A percentile compares a stretch with the other conserved stretches of the same genome.
These are phyloP conservation scores for Delonix regia DNA, from an alignment of 306 rosid genomes.

Conservation along the genomic window DNA sequence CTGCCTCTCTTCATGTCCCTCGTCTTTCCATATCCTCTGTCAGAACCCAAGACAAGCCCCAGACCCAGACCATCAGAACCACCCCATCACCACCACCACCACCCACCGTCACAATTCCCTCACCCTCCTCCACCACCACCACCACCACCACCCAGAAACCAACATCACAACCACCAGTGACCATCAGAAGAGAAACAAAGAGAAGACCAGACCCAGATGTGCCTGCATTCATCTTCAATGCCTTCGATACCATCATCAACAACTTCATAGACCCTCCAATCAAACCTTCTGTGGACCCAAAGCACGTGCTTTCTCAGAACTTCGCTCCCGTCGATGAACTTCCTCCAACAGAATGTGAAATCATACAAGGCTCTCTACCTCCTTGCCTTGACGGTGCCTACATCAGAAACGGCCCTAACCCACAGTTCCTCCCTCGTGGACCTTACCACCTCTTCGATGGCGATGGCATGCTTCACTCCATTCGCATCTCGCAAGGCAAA, in stretches of 20 bases:
- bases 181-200: background rate
- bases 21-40: conserved; percentile 37
- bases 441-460: conserved; percentile 96
- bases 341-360: conserved; percentile 71
- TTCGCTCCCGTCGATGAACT: conserved; percentile 80
- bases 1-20: conserved; percentile 18
- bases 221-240: conserved; percentile 49
- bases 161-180: background rate
- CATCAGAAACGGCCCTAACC: conserved; percentile 92
- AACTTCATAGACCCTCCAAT: conserved; percentile 81
- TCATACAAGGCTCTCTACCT: conserved; percentile 59
- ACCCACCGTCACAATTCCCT: background rate
- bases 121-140: conserved; percentile 26
- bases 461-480: conserved; percentile 89
- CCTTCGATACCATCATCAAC: conserved; percentile 72
- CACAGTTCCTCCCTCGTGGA: conserved; percentile 87
- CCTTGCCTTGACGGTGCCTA: conserved; percentile 74
- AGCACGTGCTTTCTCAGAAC: conserved; percentile 58
- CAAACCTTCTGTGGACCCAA: conserved; percentile 67
- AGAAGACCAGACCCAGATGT: conserved; percentile 32
- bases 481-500: conserved; percentile 59
- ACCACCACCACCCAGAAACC: background rate
- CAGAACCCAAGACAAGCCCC: conserved; percentile 47
- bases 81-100: background rate
- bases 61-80: conserved; percentile 1